Conservation (phyloP, 2,329 filamentous ascomycete genomes). For the Trichoderma aggressivum region DNA sequence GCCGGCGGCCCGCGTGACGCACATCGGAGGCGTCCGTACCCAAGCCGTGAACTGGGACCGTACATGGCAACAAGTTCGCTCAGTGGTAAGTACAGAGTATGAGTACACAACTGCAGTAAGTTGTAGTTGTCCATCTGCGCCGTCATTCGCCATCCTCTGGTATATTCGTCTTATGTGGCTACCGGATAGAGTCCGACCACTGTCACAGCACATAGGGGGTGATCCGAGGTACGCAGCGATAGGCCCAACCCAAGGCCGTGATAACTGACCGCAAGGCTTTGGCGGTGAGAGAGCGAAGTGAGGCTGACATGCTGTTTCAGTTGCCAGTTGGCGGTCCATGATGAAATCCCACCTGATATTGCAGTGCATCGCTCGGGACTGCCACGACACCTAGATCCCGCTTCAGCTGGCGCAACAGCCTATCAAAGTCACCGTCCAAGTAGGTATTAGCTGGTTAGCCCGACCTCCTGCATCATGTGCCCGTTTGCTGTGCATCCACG, state of each 20-base stretch:
- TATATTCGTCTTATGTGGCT: background rate
- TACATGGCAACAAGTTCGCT: background rate
- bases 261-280: background rate
- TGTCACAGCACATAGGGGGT: background rate
- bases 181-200: background rate
- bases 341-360: background rate
- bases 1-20: background rate
- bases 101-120: background rate
- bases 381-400: background rate
- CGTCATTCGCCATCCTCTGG: background rate
- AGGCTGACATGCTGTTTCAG: constrained; percentile 3
- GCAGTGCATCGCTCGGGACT: background rate
- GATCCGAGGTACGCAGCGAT: background rate
- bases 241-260: background rate
- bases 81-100: background rate
- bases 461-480: background rate
- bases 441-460: background rate
- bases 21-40: background rate
- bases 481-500: background rate
- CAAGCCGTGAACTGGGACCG: background rate
- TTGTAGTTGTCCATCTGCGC: background rate
- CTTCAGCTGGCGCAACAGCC: background rate
- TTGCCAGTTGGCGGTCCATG: background rate
- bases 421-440: background rate
- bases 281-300: background rate